Conservation (phyloP, 2,329 filamentous ascomycete species). For the Nectriaceae sp. region DNA sequence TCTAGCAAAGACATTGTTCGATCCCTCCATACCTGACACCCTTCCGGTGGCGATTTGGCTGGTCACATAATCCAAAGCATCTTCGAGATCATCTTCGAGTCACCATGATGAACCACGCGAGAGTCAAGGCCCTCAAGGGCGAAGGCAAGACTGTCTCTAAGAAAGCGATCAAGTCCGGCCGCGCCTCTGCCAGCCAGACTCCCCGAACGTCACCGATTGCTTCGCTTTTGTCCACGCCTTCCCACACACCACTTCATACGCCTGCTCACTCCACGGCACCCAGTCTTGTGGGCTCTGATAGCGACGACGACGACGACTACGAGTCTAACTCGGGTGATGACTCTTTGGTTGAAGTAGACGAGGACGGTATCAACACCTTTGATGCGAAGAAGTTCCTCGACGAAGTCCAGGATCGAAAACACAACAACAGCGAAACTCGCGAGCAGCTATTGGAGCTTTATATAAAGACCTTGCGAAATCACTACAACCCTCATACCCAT, state of each 20-base stretch:
- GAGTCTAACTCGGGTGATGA: no score
- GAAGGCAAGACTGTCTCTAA: constrained; percentile 72
- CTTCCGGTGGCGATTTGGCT: no score
- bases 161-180: constrained; percentile 63
- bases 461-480: constrained; percentile 55
- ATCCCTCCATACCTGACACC: no score
- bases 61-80: no score
- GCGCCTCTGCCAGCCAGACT: constrained; percentile 59
- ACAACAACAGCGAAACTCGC: constrained; percentile 71
- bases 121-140: constrained; percentile 69
- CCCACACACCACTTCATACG: no score
- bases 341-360: constrained; percentile 55
- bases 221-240: constrained; percentile 58
- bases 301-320: constrained; percentile 52
- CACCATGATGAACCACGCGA: constrained; percentile 59
- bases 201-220: constrained; percentile 58
- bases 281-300: constrained; percentile 65
- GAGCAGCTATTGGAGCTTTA: constrained; percentile 47
- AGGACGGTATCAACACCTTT: constrained; percentile 68
- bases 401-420: constrained; percentile 74
- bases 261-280: constrained; percentile 59
- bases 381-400: constrained; percentile 64
- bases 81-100: no score
- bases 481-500: constrained; percentile 35
- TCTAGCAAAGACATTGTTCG: no score